Conservation (phyloP, 164 flowering plant genomes). For the Berberis thunbergii region DNA sequence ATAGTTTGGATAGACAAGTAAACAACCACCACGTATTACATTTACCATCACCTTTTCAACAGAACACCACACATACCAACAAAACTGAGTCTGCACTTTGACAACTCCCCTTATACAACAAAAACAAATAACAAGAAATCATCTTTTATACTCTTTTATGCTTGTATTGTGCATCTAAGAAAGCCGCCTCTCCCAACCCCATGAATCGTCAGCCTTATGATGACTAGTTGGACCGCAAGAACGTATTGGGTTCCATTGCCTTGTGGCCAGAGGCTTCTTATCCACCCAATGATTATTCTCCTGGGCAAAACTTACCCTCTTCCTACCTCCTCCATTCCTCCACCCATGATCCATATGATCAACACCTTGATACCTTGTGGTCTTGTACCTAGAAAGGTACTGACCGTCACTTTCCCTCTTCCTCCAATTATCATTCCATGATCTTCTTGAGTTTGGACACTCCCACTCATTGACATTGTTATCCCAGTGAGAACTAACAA, state of each 20-base stretch:
- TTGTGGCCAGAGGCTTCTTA: constrained; percentile 8
- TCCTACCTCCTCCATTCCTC: constrained; percentile 24
- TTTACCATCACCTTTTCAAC: not conserved
- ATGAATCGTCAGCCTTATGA: constrained; percentile 11
- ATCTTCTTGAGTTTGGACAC: constrained; percentile 16
- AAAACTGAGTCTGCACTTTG: not conserved
- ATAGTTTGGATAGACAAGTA: not conserved
- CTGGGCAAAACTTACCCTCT: constrained; percentile 22
- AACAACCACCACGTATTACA: not conserved
- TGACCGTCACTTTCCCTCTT: constrained; percentile 29
- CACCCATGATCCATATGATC: constrained; percentile 17
- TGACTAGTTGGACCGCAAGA: constrained; percentile 17
- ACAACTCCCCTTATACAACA: not conserved
- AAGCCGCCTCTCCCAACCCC: constrained; percentile 19
- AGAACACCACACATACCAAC: not conserved
- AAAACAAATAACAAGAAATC: not conserved
- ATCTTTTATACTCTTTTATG: not conserved
- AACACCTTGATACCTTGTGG: constrained; percentile 30
- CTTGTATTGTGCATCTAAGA: not conserved
- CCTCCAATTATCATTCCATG: constrained; percentile 16
- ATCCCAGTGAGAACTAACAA: not conserved
- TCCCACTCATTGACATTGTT: not conserved
- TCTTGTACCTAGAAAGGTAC: constrained; percentile 24
- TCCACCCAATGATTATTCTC: constrained; percentile 8
- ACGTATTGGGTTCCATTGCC: constrained; percentile 17